Evolutionary conservation across 208 protist genomes (phyloP).

Genomic region (Naegleria fowleri): DNA sequence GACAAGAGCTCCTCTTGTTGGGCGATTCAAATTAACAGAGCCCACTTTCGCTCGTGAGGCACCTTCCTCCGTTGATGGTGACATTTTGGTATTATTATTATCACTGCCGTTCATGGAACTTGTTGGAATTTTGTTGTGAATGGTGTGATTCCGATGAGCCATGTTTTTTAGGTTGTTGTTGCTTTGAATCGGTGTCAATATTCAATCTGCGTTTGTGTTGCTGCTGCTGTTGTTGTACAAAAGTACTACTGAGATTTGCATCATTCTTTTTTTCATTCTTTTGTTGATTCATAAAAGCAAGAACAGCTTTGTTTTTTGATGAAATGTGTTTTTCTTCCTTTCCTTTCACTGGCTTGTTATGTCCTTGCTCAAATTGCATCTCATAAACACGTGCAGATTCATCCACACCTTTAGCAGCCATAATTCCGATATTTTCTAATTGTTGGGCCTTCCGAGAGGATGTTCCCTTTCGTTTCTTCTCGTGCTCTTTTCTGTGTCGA

Average conservation of each 20-base stretch:
- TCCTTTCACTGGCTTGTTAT: neutral
- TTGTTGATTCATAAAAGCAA: neutral
- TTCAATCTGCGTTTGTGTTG: neutral
- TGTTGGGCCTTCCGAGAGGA: neutral
- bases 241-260: neutral
- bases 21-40: neutral
- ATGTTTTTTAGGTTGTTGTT: no score
- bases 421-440: neutral
- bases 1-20: neutral
- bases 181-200: neutral
- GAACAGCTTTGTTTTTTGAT: neutral
- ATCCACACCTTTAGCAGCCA: neutral
- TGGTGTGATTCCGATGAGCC: no score
- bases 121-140: no score
- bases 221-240: neutral
- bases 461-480: neutral
- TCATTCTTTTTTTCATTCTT: neutral
- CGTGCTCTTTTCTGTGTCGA: neutral
- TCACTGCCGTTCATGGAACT: no score
- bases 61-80: no score
- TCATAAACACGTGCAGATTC: neutral
- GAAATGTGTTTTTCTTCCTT: neutral
- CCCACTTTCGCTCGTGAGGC: no score
- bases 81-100: no score
- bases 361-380: neutral